A percentile compares a stretch with the other conserved stretches of the same genome.
Conservation (phyloP, 257 asterid species). For the Solanum clarkiae region DNA sequence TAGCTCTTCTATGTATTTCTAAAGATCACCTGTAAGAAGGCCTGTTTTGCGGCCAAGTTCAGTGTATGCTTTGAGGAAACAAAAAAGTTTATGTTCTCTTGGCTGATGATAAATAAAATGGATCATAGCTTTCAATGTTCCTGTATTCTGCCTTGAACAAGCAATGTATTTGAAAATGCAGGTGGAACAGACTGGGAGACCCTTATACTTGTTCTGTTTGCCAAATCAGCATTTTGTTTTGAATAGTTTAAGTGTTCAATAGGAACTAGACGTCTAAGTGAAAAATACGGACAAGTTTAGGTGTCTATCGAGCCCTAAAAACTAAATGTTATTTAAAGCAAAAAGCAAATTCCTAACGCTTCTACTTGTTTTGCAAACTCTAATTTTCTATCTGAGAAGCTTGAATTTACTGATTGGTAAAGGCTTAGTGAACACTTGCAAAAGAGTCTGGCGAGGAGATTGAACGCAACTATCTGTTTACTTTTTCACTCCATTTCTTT, state of each 20-base stretch:
- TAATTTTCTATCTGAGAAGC: too few species aligned
- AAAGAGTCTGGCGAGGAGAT: background rate
- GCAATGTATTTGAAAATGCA: background rate
- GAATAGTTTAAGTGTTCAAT: too few species aligned
- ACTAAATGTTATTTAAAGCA: too few species aligned
- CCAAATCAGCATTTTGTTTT: too few species aligned
- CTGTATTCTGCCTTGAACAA: background rate
- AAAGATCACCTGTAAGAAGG: background rate
- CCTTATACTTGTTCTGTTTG: background rate
- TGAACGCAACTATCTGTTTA: background rate
- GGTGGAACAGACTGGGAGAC: rapidly evolving
- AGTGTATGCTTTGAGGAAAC: background rate
- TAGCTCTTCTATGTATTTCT: background rate
- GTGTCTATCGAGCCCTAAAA: too few species aligned
- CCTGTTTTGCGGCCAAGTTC: background rate
- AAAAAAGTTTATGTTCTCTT: background rate
- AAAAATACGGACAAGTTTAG: too few species aligned
- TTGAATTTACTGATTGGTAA: too few species aligned
- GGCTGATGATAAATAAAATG: background rate
- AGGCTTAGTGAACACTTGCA: background rate
- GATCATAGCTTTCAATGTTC: background rate
- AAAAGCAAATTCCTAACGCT: too few species aligned
- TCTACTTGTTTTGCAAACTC: too few species aligned
- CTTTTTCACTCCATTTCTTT: background rate
- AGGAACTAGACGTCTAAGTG: too few species aligned